Evolutionary conservation across 371 early-diverging fungal genomes (phyloP).

Genomic region (Mucor indicus): DNA sequence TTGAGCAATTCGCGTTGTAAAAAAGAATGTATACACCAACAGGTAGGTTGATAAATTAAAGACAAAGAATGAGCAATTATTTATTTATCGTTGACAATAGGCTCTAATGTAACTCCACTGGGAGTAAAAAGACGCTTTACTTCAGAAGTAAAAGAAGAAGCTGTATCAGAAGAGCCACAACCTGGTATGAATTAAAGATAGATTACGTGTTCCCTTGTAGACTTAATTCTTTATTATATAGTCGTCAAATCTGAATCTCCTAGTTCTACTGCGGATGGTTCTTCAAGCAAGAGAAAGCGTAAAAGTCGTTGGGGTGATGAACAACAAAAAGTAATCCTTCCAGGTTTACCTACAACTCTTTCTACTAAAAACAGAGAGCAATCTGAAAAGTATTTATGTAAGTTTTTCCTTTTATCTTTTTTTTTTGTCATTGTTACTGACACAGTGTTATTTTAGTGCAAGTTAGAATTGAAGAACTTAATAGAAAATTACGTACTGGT

Average conservation of each 20-base stretch:
- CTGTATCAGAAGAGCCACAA: too few relatives aligned
- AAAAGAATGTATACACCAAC: too few relatives aligned
- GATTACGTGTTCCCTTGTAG: too few relatives aligned
- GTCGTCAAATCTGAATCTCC: too few relatives aligned
- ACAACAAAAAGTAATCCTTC: slow-evolving; percentile 64
- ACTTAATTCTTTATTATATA: too few relatives aligned
- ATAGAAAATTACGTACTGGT: slow-evolving; percentile 73
- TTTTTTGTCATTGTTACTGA: not conserved
- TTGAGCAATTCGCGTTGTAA: too few relatives aligned
- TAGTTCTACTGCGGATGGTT: slow-evolving; percentile 23
- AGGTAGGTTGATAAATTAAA: too few relatives aligned
- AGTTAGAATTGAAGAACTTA: slow-evolving; percentile 89
- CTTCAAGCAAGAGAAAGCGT: slow-evolving; percentile 53
- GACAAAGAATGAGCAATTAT: too few relatives aligned
- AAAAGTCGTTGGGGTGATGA: slow-evolving; percentile 88
- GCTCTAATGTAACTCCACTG: slow-evolving; percentile 47
- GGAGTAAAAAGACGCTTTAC: slow-evolving; percentile 36
- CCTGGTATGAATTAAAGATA: too few relatives aligned
- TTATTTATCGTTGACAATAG: too few relatives aligned
- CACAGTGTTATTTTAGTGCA: slow-evolving; percentile 41
- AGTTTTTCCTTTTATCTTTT: slow-evolving; percentile 18
- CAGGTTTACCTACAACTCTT: slow-evolving; percentile 84
- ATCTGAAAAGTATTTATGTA: slow-evolving; percentile 78
- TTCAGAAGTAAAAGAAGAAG: too few relatives aligned
- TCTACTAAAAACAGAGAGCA: slow-evolving; percentile 75